Evolutionary conservation across 202 grass and related monocot species (phyloP), one percentile per base, ranked within the genome.

Genomic region (Zoysia matrella): DNA sequence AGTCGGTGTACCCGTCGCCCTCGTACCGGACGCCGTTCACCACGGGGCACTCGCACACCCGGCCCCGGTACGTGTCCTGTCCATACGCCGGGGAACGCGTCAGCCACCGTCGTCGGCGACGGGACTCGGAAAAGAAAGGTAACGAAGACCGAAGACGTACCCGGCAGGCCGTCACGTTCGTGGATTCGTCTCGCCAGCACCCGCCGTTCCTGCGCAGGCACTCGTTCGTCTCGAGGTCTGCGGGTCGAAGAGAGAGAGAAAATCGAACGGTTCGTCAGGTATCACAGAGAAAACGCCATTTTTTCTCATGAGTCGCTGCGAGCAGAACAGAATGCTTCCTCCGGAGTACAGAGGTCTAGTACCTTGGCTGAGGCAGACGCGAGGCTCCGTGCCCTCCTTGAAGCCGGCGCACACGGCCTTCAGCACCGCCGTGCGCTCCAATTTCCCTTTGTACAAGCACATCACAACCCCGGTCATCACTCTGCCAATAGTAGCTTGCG

Each of bases 351-450:
- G 48, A 78, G 15, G 15, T 52, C 0, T 36, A 97, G 30, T 36
- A 36, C 94, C 89, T 56, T 47, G 77, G 85, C 82, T 94, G 30
- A 97, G 77, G 81, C 94, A 97, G 83, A 97, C 94, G 12, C 51
- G 80, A 52, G 94, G 94, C 15, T 97, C 94, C 1, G 92, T 97
- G 0, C 91, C 84, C 63, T 97, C 94, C 52, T 94, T 94, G 67
- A 89, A 97, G 39, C 94, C 94, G 16, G 94, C 91, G 65, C 94
- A 97, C n/a, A 97, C 80, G 6, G 94, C 94, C 66, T 85, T 97
- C 14, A 97, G 89, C 69, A 94, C 89, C 9, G 87, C 88, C 65
- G 76, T 97, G 48, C 89, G 83, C 74, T 94, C 94, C 78, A 97
- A 82, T 47, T 92, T 97, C 53, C 91, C 94, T 94, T 8, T 72